Percentiles rank a stretch among this genome's conserved stretches.
phyloP scores from a whole-genome alignment of 768 basidiomycete genomes.

The Phanerochaete sordida region DNA sequence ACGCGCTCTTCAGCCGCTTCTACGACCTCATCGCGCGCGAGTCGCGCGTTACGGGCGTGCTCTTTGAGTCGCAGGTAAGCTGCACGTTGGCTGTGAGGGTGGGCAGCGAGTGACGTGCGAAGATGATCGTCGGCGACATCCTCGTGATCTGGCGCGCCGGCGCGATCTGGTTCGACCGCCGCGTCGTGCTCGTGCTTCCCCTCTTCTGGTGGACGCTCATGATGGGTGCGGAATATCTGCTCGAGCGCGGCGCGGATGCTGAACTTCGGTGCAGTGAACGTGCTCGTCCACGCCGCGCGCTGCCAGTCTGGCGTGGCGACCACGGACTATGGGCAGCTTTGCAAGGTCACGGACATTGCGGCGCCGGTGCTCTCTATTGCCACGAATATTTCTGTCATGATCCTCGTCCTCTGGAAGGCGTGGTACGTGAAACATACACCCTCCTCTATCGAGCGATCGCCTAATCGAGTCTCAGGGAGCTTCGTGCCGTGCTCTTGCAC shows the following conservation, averaged over 20 bases:
- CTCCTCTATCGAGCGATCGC: neutral
- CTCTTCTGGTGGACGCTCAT: conserved; percentile 10
- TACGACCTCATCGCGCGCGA: conserved; percentile 13
- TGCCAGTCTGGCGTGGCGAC: conserved; percentile 9
- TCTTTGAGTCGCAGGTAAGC: conserved; percentile 9
- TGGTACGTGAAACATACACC: conserved; percentile 2
- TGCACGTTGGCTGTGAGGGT: no score
- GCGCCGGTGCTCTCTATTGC: conserved; percentile 8
- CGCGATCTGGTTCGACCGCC: conserved; percentile 11
- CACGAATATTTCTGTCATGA: conserved; percentile 10
- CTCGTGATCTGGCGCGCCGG: conserved; percentile 12
- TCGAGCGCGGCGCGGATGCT: neutral
- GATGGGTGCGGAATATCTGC: neutral
- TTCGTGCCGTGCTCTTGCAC: neutral
- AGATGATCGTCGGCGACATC: conserved; percentile 14
- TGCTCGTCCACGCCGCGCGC: conserved; percentile 4
- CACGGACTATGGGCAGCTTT: conserved; percentile 9
- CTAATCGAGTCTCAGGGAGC: neutral
- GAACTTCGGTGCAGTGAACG: neutral
- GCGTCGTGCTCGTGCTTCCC: neutral
- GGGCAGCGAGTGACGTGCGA: no score
- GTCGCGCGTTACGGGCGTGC: conserved; percentile 6
- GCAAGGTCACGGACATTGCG: conserved; percentile 7
- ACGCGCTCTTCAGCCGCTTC: conserved; percentile 7
- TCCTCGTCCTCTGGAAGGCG: conserved; percentile 4